Conservation (phyloP, 371 early-diverging fungal species). For the Mortierella sp. region DNA sequence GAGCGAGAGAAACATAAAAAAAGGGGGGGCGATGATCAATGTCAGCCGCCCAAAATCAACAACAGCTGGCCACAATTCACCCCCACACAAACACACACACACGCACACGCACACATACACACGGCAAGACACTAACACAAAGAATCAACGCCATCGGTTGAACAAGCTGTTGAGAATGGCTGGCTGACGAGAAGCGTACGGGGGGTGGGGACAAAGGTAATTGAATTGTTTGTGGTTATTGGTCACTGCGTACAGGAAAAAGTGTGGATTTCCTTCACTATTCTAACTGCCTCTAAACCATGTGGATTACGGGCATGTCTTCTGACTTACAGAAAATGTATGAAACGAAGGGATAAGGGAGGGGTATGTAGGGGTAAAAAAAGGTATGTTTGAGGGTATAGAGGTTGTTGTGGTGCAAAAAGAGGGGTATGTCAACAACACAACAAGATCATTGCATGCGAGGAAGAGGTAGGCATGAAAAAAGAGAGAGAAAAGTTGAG, state of each 20-base stretch:
- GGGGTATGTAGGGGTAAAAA: not conserved
- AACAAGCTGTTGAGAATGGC: not conserved
- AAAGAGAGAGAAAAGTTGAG: not conserved
- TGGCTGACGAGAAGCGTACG: too few species aligned
- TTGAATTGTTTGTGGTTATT: not conserved
- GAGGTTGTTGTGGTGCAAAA: not conserved
- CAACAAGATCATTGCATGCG: not conserved
- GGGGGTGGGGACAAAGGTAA: not conserved
- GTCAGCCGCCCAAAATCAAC: conserved; percentile 8
- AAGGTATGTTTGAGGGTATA: not conserved
- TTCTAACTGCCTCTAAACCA: not conserved
- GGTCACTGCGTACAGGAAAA: not conserved
- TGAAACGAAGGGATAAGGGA: not conserved
- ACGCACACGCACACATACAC: too few species aligned
- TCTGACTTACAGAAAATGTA: not conserved
- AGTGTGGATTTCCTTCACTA: not conserved
- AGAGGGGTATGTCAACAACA: not conserved
- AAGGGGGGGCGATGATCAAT: conserved; percentile 1
- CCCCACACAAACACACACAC: too few species aligned
- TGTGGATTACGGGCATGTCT: not conserved
- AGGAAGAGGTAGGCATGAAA: not conserved
- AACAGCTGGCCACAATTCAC: not conserved
- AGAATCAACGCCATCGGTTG: too few species aligned
- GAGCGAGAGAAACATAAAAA: not conserved
- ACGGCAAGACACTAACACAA: too few species aligned